These are phyloP conservation scores for Rhizoclosmatium hyalinum DNA, from an alignment of 371 early-diverging fungal species.

Conservation along the genomic window DNA sequence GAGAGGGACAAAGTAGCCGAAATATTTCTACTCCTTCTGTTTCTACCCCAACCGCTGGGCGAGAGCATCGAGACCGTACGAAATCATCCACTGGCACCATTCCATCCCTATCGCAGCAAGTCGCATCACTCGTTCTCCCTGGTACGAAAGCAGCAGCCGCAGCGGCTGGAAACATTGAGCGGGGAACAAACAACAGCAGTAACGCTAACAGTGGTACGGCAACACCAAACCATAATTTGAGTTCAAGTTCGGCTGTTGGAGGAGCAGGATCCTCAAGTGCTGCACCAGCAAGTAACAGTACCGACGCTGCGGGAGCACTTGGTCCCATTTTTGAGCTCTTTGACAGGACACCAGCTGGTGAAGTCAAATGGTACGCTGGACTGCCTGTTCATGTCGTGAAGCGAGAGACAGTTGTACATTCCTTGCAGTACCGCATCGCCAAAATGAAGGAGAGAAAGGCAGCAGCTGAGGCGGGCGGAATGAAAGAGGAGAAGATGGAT, in stretches of 20 bases:
- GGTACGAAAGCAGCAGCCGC: constrained; percentile 14
- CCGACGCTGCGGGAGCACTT: constrained; percentile 2
- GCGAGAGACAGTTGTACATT: constrained; percentile 34
- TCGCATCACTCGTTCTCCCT: constrained; percentile 22
- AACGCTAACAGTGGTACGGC: neutral
- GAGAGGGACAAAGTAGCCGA: neutral
- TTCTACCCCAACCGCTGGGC: neutral
- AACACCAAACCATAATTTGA: constrained; percentile 3
- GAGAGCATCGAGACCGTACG: neutral
- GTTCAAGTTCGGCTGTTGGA: constrained; percentile 1
- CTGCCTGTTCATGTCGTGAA: constrained; percentile 51
- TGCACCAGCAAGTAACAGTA: neutral
- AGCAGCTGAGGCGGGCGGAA: neutral
- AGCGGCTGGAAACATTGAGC: neutral
- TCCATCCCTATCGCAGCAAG: constrained; percentile 26
- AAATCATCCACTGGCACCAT: neutral
- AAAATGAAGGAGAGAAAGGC: constrained; percentile 24
- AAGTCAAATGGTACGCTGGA: constrained; percentile 53
- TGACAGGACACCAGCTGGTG: constrained; percentile 41
- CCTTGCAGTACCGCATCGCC: constrained; percentile 40
- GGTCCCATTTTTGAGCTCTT: constrained; percentile 34
- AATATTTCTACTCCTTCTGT: too few species aligned
- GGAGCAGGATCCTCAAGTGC: constrained; percentile 4
- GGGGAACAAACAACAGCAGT: neutral
- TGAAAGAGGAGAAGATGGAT: neutral